These are phyloP conservation scores for Lactifluus pinguis DNA, from an alignment of 768 basidiomycete species.

Conservation along the genomic window DNA sequence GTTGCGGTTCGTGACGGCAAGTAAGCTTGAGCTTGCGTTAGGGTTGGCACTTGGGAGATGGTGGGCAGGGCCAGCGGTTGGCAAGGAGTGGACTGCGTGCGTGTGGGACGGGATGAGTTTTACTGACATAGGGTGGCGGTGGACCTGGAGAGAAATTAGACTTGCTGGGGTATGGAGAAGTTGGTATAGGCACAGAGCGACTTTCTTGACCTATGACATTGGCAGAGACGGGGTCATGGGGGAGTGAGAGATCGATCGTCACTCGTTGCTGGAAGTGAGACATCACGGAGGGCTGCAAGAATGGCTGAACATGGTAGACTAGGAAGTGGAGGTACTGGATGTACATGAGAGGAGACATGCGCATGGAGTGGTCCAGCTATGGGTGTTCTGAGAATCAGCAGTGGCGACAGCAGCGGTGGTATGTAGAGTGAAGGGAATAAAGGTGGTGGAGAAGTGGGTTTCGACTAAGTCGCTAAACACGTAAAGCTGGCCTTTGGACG, in stretches of 20 bases:
- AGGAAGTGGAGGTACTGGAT: too few species aligned
- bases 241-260: conserved; percentile 14
- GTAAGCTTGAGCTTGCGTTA: conserved; percentile 17
- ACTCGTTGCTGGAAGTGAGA: background rate
- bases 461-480: too few species aligned
- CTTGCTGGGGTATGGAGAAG: conserved; percentile 1
- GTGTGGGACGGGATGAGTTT: conserved; percentile 8
- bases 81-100: background rate
- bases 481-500: too few species aligned
- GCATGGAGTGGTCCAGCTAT: too few species aligned
- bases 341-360: too few species aligned
- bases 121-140: conserved; percentile 4
- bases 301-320: background rate
- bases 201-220: background rate
- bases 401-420: too few species aligned
- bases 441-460: too few species aligned
- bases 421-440: too few species aligned
- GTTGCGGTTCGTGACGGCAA: conserved; percentile 22
- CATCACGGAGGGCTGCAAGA: background rate
- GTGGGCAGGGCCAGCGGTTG: conserved; percentile 4
- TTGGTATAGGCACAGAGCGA: background rate
- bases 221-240: conserved; percentile 5
- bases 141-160: conserved; percentile 3
- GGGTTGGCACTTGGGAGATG: conserved; percentile 9
- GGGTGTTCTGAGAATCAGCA: too few species aligned